Conservation (phyloP, 108 stramenopile genomes). For the Nitzschia inconspicua region DNA sequence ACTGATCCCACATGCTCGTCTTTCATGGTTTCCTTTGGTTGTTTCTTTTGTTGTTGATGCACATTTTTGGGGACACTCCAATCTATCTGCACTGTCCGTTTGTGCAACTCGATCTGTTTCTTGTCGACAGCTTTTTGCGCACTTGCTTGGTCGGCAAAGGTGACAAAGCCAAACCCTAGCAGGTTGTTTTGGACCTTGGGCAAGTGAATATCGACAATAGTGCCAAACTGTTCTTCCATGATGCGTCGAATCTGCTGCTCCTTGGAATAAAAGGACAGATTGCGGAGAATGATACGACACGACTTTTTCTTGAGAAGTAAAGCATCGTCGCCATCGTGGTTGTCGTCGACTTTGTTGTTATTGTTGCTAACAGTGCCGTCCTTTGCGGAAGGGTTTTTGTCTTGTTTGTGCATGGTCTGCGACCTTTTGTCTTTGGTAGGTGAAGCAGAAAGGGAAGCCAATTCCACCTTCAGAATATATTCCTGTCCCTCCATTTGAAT, state of each 20-base stretch:
- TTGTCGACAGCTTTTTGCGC: constrained; percentile 71
- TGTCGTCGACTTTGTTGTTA: not conserved
- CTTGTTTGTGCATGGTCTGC: not conserved
- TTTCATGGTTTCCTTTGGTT: constrained; percentile 16
- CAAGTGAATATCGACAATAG: constrained; percentile 71
- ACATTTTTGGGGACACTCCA: constrained; percentile 65
- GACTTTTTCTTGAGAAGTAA: constrained; percentile 48
- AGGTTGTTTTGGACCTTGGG: constrained; percentile 57
- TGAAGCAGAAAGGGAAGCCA: constrained; percentile 31
- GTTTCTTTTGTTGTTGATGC: constrained; percentile 58
- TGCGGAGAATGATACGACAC: constrained; percentile 85
- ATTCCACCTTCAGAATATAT: constrained; percentile 51
- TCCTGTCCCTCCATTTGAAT: constrained; percentile 51
- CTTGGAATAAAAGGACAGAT: constrained; percentile 83
- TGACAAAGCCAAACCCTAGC: constrained; percentile 92
- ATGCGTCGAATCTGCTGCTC: constrained; percentile 59
- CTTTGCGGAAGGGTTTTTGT: not conserved
- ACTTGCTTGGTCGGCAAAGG: constrained; percentile 61
- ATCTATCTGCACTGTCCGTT: constrained; percentile 84
- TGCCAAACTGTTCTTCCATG: constrained; percentile 67
- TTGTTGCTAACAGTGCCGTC: constrained; percentile 1
- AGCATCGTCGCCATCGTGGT: not conserved
- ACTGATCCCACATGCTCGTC: not conserved
- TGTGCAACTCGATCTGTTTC: constrained; percentile 49
- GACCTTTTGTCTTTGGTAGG: constrained; percentile 18